These are phyloP conservation scores for Fusarium secorum DNA, from an alignment of 2,329 filamentous ascomycete species.

Conservation along the genomic window DNA sequence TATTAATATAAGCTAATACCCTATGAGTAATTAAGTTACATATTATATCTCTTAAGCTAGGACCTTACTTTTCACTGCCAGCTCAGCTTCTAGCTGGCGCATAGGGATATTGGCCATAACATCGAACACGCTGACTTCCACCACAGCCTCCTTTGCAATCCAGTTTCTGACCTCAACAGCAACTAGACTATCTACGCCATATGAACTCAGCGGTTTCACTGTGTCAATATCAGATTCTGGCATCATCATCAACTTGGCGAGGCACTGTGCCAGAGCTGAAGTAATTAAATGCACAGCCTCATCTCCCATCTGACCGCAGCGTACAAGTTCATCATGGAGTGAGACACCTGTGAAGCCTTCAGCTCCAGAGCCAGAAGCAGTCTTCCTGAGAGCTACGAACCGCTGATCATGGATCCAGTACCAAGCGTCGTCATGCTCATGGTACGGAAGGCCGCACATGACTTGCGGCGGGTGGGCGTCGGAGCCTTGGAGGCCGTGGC, in stretches of 20 bases:
- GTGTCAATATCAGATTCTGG: not conserved
- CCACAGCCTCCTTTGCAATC: not conserved
- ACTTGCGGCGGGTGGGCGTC: not conserved
- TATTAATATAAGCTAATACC: too few species aligned
- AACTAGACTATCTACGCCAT: not conserved
- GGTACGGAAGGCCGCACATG: not conserved
- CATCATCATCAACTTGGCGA: not conserved
- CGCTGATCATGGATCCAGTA: not conserved
- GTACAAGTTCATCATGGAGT: not conserved
- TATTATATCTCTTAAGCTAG: not conserved
- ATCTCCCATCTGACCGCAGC: not conserved
- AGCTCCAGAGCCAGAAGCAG: not conserved
- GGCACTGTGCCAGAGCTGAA: not conserved
- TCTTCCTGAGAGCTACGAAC: not conserved
- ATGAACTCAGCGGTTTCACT: not conserved
- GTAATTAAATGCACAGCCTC: not conserved
- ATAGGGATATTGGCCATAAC: not conserved
- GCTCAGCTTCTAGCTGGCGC: not conserved
- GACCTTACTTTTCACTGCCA: not conserved
- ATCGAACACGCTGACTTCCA: not conserved
- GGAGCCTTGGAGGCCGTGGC: not conserved
- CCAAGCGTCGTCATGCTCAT: not conserved
- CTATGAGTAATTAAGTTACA: too few species aligned
- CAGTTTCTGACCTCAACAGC: not conserved
- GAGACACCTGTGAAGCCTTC: not conserved